Base-by-base conservation (phyloP, 768 basidiomycete species). In the Neoboletus subvelutipes region DNA sequence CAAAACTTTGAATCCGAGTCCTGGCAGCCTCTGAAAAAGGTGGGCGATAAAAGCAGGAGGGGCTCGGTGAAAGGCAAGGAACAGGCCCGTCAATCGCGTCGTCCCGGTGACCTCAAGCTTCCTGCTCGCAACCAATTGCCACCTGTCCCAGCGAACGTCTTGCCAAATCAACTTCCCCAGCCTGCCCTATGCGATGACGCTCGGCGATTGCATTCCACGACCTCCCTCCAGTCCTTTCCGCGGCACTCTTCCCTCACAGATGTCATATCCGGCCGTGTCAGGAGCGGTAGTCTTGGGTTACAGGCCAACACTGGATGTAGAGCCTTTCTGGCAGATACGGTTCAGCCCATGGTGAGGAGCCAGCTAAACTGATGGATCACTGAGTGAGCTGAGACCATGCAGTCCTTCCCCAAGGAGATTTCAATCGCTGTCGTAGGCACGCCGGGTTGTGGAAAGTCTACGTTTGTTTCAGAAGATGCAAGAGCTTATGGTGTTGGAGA, bases 371-470 rank as follows among this genome's bases (percentile, higher is more conserved):
- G 37, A 40, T 26, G 26, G 29, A 39, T 46, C 18, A 20, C 26
- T 50, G 36, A 31, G 46, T 41, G 33, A 55, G 46, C 60, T 64
- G 49, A 60, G 49, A 22, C 24, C n/a, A 29, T 47, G 20, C 42
- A 73, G 73, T 54, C 57, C 18, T 65, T 71, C 13, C 59, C 64
- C 11, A 73, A 65, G 57, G 70, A 74, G 48, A 63, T 89, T 48
- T 83, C 85, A 10, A 76, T 98, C 31, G 86, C 87, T 33, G 85
- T 98, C 34, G 79, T 95, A 39, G 96, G 96, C 15, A 80, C 83
- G 13, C 71, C 79, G 39, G 82, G 85, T 34, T 93, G 90, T 57
- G 96, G 95, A 58, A 98, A 98, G 74, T 87, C 91, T 2, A 83
- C 85, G 3, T 80, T 92, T 49, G 90, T 97, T 59, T 77, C 78